Percentiles rank a stretch among this genome's conserved stretches.
phyloP scores from a whole-genome alignment of 768 basidiomycete genomes.

The Boletus insuetus region DNA sequence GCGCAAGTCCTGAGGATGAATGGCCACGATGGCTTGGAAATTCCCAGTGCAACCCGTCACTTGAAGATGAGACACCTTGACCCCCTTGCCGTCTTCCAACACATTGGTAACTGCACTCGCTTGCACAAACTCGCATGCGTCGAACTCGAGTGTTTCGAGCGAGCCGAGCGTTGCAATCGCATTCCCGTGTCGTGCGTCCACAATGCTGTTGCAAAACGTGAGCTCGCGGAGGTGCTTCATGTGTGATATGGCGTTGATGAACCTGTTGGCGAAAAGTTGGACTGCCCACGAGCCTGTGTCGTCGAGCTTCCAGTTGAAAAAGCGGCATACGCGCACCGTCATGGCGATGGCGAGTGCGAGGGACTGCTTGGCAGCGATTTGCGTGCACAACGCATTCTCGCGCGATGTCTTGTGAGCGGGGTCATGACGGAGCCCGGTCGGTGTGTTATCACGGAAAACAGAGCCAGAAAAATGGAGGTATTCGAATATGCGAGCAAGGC shows the following conservation, averaged over 20 bases:
- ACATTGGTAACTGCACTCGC: neutral
- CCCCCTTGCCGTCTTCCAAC: neutral
- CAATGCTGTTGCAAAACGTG: slow-evolving; percentile 4
- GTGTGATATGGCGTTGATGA: slow-evolving; percentile 1
- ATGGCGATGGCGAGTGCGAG: slow-evolving; percentile 30
- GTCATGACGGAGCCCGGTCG: too few species aligned
- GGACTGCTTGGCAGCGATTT: slow-evolving; percentile 24
- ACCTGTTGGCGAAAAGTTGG: neutral
- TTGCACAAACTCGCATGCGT: neutral
- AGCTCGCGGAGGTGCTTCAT: slow-evolving; percentile 21
- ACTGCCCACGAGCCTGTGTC: neutral
- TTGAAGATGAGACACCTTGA: slow-evolving; percentile 8
- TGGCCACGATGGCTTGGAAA: neutral
- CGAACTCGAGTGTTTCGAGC: slow-evolving; percentile 19
- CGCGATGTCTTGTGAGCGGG: neutral
- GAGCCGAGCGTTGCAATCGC: slow-evolving; percentile 1
- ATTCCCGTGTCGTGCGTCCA: slow-evolving; percentile 9
- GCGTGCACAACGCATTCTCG: slow-evolving; percentile 23
- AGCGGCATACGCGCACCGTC: slow-evolving; percentile 27
- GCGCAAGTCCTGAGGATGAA: slow-evolving; percentile 1
- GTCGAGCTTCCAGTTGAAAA: neutral
- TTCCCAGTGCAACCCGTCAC: neutral
- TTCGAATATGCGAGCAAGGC: slow-evolving; percentile 41
- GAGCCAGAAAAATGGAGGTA: slow-evolving; percentile 21
- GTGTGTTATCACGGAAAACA: too few species aligned